Evolutionary conservation across 176 grass and related monocot species (phyloP), one percentile per base, ranked within the genome.

Genomic region (Eremochloa ophiuroides): DNA sequence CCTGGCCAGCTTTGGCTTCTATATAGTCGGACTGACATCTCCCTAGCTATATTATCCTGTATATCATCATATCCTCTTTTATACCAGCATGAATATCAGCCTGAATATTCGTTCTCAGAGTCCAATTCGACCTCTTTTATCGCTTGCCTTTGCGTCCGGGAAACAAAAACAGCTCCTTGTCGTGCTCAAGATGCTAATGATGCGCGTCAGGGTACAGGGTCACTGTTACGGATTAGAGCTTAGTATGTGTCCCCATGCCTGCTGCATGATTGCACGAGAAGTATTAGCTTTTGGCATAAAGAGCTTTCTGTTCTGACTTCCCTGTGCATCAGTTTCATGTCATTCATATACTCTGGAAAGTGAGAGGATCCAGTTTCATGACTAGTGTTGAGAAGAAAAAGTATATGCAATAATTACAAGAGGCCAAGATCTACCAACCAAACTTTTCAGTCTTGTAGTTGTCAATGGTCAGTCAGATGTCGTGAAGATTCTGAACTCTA

Each of bases 331-430:
- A 33, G 46, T 31, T 66, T 74, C 61, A 39, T 61, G n/a, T n/a
- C n/a, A n/a, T n/a, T 10, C 9, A n/a, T 0, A 42, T 43, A 11
- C 60, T 48, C 35, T 30, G 12, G 51, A 31, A 81, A 60, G 39
- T 14, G 61, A 18, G 29, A 22, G 43, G 50, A 77, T 80, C 58
- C 1, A n/a, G 33, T 30, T 30, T 71, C 87, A 71, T 47, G 71
- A 43, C 56, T n/a, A 27, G 0, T 7, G 66, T n/a, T 22, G 50
- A 66, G n/a, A 66, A 53, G 7, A 46, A 46, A 62, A n/a, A n/a
- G 0, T 6, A 17, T 35, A 55, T 9, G 15, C 74, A 78, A 56
- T 73, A 78, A 89, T 89, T 73, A 83, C 78, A 42, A 67, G 81
- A 86, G 47, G 66, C 78, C 78, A 73, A 50, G 37, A 39, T 66